These are phyloP conservation scores for Hemisphaericaspora nanyangensis DNA, from an alignment of 805 yeast species.

Conservation along the genomic window DNA sequence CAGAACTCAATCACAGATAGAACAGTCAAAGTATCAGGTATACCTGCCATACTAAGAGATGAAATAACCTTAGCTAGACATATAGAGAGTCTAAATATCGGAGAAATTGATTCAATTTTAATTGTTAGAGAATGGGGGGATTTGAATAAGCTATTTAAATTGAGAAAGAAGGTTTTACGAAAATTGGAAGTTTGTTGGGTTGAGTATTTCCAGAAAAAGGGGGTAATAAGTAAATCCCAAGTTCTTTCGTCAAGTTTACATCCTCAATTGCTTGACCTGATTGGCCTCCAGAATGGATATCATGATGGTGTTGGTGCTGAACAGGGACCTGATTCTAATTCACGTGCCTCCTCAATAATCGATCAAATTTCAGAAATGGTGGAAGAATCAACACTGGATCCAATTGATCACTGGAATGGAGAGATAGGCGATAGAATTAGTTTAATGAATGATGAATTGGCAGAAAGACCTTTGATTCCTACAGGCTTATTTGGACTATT, in stretches of 20 bases:
- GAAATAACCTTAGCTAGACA: slow-evolving; percentile 68
- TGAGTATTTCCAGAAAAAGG: slow-evolving; percentile 46
- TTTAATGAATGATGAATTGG: slow-evolving; percentile 23
- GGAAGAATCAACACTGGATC: slow-evolving; percentile 8
- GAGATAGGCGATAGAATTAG: no score
- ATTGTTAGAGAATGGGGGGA: slow-evolving; percentile 86
- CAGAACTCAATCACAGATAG: slow-evolving; percentile 90
- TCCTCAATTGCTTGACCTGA: slow-evolving; percentile 26
- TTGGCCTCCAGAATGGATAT: slow-evolving; percentile 10
- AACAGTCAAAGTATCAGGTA: slow-evolving; percentile 83
- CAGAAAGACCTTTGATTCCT: slow-evolving; percentile 55
- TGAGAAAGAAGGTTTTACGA: slow-evolving; percentile 50
- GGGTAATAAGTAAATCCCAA: slow-evolving; percentile 26
- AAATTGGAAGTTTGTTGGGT: slow-evolving; percentile 73
- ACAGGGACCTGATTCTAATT: background rate
- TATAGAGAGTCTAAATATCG: slow-evolving; percentile 74
- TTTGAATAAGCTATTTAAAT: slow-evolving; percentile 60
- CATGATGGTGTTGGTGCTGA: slow-evolving; percentile 8
- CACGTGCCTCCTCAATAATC: slow-evolving; percentile 10
- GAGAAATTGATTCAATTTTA: slow-evolving; percentile 70
- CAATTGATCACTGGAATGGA: no score
- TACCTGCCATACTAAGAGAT: slow-evolving; percentile 76
- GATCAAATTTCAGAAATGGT: slow-evolving; percentile 24
- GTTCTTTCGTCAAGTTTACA: slow-evolving; percentile 23
- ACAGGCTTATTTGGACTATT: slow-evolving; percentile 58